Base-by-base conservation (phyloP, 345 rosid genomes). In the Cardiospermum halicacabum region DNA sequence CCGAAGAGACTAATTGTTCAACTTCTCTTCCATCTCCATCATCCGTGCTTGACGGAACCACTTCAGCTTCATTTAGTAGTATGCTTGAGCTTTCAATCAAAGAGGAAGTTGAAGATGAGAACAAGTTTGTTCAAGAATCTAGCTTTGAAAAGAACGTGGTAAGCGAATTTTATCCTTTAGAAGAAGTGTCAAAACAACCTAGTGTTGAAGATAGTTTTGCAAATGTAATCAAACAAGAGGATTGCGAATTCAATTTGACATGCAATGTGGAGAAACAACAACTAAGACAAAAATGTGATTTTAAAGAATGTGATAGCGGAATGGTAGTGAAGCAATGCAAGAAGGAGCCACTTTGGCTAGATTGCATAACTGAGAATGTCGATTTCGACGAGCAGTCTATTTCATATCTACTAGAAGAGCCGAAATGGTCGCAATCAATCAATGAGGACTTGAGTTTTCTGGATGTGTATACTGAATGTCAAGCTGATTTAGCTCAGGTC, bases 11-110 rank as follows among this genome's bases (percentile, higher is more conserved):
- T 12, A 62, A 31, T 31, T 64, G 31, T 1, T 60, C 19, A 21
- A 40, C 55, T 34, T 48, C 58, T 12, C 81, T 51, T 43, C 81
- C 67, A 1, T 84, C 86, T 0, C 89, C 85, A 0, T 80, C 71
- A 0, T 78, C 86, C 0, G 83, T 80, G 74, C 89, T 84, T n/a
- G 82, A 78, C 58, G 54, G 60, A 25, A 61, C 59, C 26, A 32
- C 62, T 7, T 34, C 69, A n/a, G 39, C 69, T 50, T 51, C 61
- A 19, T 31, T 11, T 27, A 24, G 64, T 50, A 49, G 60, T 1
- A 53, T 31, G 30, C 49, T 32, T 16, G 67, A 39, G 13, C 30
- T 21, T 18, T 49, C 21, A 31, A 42, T 57, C 24, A 59, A 34
- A 21, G 32, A 60, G 13, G 66, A 56, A 21, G 36, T 11, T 5